These are phyloP conservation scores for Plasmodium sp. DNA, from an alignment of 169 alveolate genomes.

Conservation along the genomic window DNA sequence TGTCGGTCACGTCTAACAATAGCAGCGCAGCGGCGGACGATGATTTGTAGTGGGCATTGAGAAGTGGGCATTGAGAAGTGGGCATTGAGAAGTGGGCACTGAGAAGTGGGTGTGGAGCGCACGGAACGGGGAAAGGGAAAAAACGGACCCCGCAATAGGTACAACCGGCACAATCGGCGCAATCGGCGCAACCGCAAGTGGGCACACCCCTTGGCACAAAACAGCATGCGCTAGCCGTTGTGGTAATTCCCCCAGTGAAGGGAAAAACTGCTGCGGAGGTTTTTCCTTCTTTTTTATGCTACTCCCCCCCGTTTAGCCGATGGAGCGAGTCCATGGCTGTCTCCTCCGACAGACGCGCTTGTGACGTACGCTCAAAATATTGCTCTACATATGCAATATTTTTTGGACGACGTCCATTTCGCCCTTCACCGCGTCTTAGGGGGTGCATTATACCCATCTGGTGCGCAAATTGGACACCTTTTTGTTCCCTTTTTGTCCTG, in stretches of 20 bases:
- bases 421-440: background rate
- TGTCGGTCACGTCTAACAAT: conserved; percentile 42
- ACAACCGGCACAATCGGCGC: background rate
- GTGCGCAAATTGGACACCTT: background rate
- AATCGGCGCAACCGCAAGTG: background rate
- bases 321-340: background rate
- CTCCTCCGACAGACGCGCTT: background rate
- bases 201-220: background rate
- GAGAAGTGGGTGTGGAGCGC: background rate
- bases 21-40: conserved; percentile 8
- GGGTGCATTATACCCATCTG: background rate
- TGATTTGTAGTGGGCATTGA: background rate
- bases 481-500: background rate
- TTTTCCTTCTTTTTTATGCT: background rate
- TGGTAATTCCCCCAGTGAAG: background rate
- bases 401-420: background rate
- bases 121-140: background rate
- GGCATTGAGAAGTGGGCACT: background rate
- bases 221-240: background rate
- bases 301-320: background rate
- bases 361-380: background rate
- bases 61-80: background rate
- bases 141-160: background rate
- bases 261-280: background rate
- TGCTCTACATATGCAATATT: background rate